These are phyloP conservation scores for Astragalus membranaceus DNA, from an alignment of 306 rosid species.

Conservation along the genomic window DNA sequence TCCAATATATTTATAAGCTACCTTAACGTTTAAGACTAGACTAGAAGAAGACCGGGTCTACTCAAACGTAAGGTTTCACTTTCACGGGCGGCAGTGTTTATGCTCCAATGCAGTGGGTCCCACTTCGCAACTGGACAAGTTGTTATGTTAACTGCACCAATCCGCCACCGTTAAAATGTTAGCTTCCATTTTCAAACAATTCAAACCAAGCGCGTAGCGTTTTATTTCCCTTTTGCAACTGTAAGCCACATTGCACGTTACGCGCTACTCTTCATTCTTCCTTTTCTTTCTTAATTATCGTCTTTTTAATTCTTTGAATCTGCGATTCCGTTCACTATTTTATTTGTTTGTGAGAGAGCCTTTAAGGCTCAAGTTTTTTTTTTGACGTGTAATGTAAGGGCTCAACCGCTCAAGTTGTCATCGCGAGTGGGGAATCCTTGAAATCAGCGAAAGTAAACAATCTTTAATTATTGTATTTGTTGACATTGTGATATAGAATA, in stretches of 20 bases:
- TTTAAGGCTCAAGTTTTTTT: not conserved
- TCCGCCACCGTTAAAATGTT: too few species aligned
- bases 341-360: not conserved
- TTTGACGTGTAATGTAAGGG: too few species aligned
- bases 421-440: conserved; percentile 16
- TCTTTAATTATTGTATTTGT: not conserved
- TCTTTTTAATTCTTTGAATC: not conserved
- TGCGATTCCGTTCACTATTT: not conserved
- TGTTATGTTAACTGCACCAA: too few species aligned
- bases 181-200: not conserved
- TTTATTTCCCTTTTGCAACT: not conserved
- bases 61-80: not conserved
- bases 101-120: too few species aligned
- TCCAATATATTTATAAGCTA: not conserved
- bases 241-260: not conserved
- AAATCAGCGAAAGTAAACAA: conserved; percentile 9
- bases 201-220: conserved; percentile 13
- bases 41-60: not conserved
- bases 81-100: too few species aligned
- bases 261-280: not conserved
- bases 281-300: not conserved
- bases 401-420: too few species aligned
- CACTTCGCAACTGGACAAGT: too few species aligned
- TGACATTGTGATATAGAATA: not conserved
- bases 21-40: not conserved